Percentiles rank a stretch among this genome's conserved stretches.
Conservation (phyloP, 2,329 filamentous ascomycete genomes). For the Microdochium trichocladiopsis region DNA sequence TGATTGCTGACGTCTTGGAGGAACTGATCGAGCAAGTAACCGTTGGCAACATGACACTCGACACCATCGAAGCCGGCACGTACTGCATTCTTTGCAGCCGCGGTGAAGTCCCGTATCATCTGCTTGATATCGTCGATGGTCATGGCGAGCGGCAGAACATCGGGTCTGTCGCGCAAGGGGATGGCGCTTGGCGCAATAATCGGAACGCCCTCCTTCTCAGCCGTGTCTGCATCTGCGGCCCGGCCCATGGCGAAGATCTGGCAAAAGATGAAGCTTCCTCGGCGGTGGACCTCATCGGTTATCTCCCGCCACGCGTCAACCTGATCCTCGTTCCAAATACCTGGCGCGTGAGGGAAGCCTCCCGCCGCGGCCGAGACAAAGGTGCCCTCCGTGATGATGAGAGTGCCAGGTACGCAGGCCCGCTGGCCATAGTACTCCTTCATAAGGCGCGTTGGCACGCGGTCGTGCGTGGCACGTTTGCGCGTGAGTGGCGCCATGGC, state of each 20-base stretch:
- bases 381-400: conserved; percentile 50
- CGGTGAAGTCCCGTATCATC: conserved; percentile 53
- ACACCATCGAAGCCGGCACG: conserved; percentile 54
- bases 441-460: conserved; percentile 9
- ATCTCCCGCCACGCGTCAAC: conserved; percentile 48
- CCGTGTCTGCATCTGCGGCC: conserved; percentile 24
- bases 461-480: conserved; percentile 41
- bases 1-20: conserved; percentile 20
- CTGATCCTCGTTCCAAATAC: conserved; percentile 44
- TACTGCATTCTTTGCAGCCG: conserved; percentile 45
- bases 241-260: conserved; percentile 56
- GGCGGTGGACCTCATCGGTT: conserved; percentile 51
- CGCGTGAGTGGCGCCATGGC: conserved; percentile 59
- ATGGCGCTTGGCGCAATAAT: conserved; percentile 21
- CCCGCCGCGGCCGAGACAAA: conserved; percentile 38
- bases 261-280: conserved; percentile 47
- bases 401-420: conserved; percentile 16
- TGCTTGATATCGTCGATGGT: conserved; percentile 57
- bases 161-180: conserved; percentile 14
- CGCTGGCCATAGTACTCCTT: conserved; percentile 19
- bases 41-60: conserved; percentile 44
- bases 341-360: conserved; percentile 39
- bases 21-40: conserved; percentile 53
- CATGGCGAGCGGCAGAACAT: conserved; percentile 48
- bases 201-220: conserved; percentile 5